phyloP scores from a whole-genome alignment of 208 protist species.

The Trichomonas gallinae region DNA sequence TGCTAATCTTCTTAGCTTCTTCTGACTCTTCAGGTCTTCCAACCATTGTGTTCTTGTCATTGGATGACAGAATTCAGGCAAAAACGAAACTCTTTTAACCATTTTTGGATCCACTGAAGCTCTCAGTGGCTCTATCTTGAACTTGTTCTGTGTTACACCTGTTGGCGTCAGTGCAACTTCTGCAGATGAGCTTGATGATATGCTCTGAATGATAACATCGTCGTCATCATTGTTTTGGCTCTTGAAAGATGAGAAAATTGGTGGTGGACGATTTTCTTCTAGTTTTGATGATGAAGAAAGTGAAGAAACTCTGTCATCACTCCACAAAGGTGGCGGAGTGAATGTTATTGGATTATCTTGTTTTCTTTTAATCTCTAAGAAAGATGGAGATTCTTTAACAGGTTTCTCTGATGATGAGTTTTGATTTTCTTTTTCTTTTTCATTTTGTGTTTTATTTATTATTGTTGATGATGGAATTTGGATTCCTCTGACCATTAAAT shows the following conservation, averaged over 20 bases:
- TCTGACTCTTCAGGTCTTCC: background rate
- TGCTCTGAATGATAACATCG: background rate
- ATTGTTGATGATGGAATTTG: background rate
- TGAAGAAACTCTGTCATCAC: background rate
- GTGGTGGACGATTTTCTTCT: background rate
- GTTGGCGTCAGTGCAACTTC: background rate
- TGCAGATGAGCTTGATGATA: background rate
- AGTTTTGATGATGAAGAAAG: background rate
- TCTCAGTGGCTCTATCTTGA: background rate
- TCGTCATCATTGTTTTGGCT: background rate
- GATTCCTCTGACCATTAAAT: no score
- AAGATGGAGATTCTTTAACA: background rate
- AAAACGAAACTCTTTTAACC: background rate
- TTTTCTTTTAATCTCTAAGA: background rate
- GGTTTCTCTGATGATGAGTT: background rate
- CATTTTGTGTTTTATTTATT: background rate
- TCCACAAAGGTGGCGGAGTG: background rate
- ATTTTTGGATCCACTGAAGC: background rate
- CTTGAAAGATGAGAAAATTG: background rate
- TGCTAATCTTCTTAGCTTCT: background rate
- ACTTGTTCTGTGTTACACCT: background rate
- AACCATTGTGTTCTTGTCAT: background rate
- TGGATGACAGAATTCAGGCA: background rate
- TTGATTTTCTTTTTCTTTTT: background rate
- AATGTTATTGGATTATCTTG: background rate